phyloP scores from a whole-genome alignment of 179 eudicot species.

The Beta corolliflora region DNA sequence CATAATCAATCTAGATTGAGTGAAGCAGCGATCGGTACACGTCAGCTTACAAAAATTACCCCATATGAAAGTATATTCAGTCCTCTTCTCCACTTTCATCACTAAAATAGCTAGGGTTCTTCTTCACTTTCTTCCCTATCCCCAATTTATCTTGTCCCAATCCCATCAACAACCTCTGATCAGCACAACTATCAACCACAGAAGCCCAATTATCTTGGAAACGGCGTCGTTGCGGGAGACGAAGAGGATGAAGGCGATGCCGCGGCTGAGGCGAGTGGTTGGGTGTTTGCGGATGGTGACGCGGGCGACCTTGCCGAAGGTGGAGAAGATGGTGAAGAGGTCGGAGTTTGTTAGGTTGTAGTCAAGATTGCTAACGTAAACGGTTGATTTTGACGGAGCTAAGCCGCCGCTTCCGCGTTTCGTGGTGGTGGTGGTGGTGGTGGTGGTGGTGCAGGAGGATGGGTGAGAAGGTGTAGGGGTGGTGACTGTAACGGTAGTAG shows the following conservation, averaged over 20 bases:
- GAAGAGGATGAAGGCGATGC: conserved; percentile 84
- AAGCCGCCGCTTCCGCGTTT: conserved; percentile 57
- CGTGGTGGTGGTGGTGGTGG: conserved; percentile 31
- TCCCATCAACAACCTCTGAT: too few relatives aligned
- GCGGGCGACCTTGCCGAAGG: conserved; percentile 88
- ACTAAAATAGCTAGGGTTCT: too few relatives aligned
- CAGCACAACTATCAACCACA: too few relatives aligned
- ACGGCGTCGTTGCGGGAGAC: conserved; percentile 62
- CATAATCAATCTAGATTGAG: too few relatives aligned
- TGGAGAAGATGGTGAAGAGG: conserved; percentile 83
- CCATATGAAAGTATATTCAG: too few relatives aligned
- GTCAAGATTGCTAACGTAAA: conserved; percentile 83
- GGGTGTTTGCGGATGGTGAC: conserved; percentile 84
- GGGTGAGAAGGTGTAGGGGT: conserved; percentile 32
- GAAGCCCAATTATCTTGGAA: neutral
- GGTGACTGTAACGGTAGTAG: conserved; percentile 76
- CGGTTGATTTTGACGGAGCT: conserved; percentile 93
- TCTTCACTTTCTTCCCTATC: too few relatives aligned
- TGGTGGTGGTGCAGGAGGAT: conserved; percentile 23
- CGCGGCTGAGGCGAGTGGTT: conserved; percentile 66
- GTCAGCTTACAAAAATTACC: too few relatives aligned
- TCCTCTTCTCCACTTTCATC: too few relatives aligned
- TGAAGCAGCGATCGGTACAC: too few relatives aligned
- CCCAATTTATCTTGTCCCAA: too few relatives aligned
- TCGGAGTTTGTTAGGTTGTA: conserved; percentile 85